A percentile compares a stretch with the other conserved stretches of the same genome.
Evolutionary conservation across 306 rosid species (phyloP).

Genomic region (Styphnolobium japonicum): DNA sequence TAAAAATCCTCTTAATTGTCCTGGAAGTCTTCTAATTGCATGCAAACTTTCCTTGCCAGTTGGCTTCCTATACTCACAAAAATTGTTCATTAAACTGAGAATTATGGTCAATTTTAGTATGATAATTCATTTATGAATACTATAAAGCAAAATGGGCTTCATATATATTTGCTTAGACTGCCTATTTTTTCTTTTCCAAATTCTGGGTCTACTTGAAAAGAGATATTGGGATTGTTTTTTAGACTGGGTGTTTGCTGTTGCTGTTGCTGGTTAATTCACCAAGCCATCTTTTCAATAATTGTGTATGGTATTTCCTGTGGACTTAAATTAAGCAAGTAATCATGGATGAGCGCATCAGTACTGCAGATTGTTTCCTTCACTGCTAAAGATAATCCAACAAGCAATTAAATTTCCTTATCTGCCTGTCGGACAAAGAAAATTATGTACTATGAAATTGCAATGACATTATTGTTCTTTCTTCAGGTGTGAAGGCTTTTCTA

Average conservation of each 20-base stretch:
- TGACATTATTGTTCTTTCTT: slow-evolving; percentile 28
- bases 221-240: not conserved
- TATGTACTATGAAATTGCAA: not conserved
- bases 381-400: not conserved
- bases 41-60: slow-evolving; percentile 12
- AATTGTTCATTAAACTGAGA: not conserved
- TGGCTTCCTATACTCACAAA: not conserved
- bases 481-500: slow-evolving; percentile 99
- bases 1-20: not conserved
- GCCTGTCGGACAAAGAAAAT: not conserved
- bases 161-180: not conserved
- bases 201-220: not conserved
- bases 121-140: not conserved
- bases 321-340: not conserved
- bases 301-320: not conserved
- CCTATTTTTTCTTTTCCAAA: not conserved
- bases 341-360: not conserved
- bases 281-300: not conserved
- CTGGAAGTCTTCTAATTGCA: not conserved
- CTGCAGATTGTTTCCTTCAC: not conserved
- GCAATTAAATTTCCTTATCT: slow-evolving; percentile 3
- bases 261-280: not conserved
- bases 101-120: not conserved
- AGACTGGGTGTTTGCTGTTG: not conserved
- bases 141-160: not conserved